Base-by-base conservation (phyloP, 176 grass and related monocot species). In the Musa itinerans region DNA sequence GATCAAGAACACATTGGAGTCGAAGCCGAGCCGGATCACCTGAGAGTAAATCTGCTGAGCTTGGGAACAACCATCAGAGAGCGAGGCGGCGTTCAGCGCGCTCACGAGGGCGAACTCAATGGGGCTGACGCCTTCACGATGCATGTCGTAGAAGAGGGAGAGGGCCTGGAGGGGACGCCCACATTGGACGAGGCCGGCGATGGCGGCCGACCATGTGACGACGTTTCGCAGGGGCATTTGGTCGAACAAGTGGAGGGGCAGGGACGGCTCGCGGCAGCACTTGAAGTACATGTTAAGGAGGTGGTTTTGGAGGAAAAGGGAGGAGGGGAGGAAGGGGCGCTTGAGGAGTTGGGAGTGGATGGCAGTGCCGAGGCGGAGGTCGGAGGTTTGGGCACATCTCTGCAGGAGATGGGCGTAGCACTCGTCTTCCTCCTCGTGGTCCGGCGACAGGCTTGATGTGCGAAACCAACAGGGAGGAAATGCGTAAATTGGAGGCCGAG, bases 41-140 rank as follows among this genome's bases (percentile, higher is more conserved):
- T 82, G 79, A 6, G 79, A 68, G 27, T 83, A 81, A 23, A 92
- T 71, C 71, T 89, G 82, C 68, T 19, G 77, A 34, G 74, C 76
- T 20, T 11, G 22, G 29, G 68, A n/a, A 17, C 10, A 2, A 52
- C 54, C 66, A 5, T 43, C 21, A 11, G 79, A 2, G 58, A 86
- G 26, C 11, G 82, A 87, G 82, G 82, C 84, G 16, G 84, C 79
- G 48, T 86, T 85, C 81, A 92, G 84, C 76, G 86, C 76, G 69
- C 69, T 87, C 11, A 78, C 82, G 69, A 92, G 84, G n/a, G 90
- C 67, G 84, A 86, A 86, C 76, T 80, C 89, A 75, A 80, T 92
- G 24, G 89, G 83, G 34, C 63, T 70, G 76, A 59, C n/a, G 10
- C 86, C 79, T 10, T 52, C 52, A 29, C 67, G 51, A 12, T 75